Percentiles rank a stretch among this genome's conserved stretches.
phyloP scores from a whole-genome alignment of 2,329 filamentous ascomycete species.

The Neocucurbitaria cava region DNA sequence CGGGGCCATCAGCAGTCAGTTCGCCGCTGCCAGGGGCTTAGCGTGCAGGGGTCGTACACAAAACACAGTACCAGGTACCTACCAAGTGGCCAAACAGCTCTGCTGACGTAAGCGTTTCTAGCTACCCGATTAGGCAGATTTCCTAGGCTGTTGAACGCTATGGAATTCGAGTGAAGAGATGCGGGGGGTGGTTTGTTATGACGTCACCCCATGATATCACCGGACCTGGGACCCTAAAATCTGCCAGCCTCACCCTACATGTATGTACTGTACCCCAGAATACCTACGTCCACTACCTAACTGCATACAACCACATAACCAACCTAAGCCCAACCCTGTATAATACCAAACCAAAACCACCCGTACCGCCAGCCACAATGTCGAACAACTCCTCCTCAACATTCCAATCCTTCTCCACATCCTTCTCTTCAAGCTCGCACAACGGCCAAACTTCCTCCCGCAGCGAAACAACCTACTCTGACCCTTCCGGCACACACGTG shows the following conservation, averaged over 20 bases:
- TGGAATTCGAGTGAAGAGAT: no score
- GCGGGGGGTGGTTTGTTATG: no score
- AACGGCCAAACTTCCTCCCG: constrained; percentile 40
- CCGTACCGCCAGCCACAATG: no score
- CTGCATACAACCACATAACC: no score
- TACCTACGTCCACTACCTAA: no score
- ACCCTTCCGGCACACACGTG: constrained; percentile 38
- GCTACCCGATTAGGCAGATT: no score
- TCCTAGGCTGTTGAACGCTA: no score
- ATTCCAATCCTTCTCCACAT: constrained; percentile 36
- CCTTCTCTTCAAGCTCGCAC: constrained; percentile 29
- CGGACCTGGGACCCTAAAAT: background rate
- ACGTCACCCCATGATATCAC: constrained; percentile 21
- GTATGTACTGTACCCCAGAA: background rate
- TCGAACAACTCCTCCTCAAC: no score
- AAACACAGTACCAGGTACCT: no score
- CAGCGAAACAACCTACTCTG: constrained; percentile 30
- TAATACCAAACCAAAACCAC: background rate
- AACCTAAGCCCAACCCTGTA: background rate
- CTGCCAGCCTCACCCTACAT: background rate
- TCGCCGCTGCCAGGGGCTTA: constrained; percentile 22
- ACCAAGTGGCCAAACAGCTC: no score
- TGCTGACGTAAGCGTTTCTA: no score
- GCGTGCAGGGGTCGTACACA: background rate
- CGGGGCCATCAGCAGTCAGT: constrained; percentile 13